phyloP scores from a whole-genome alignment of 1,284 basidiomycete genomes.

The Pisolithus thermaeus region DNA sequence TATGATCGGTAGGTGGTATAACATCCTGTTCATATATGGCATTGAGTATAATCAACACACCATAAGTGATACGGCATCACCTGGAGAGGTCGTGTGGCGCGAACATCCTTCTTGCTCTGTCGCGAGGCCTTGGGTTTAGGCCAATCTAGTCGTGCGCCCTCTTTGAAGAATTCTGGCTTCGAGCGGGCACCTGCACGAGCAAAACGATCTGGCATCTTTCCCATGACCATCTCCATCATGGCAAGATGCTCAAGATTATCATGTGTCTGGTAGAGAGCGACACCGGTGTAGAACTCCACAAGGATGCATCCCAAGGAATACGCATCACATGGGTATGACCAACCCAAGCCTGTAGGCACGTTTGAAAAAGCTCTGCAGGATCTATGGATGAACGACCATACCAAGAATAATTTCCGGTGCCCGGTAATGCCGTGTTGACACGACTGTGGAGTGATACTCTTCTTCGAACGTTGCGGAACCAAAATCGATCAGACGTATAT shows the following conservation, averaged over 20 bases:
- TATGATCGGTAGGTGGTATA: constrained; percentile 65
- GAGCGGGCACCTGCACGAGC: constrained; percentile 63
- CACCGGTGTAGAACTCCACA: constrained; percentile 97
- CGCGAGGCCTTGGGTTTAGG: constrained; percentile 83
- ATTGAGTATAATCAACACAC: constrained; percentile 8
- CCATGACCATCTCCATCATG: constrained; percentile 99
- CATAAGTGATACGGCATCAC: constrained; percentile 37
- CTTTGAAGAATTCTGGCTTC: constrained; percentile 92
- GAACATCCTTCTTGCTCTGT: constrained; percentile 92
- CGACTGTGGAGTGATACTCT: constrained; percentile 98
- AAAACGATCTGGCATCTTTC: constrained; percentile 89
- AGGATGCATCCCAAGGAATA: constrained; percentile 99
- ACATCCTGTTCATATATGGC: constrained; percentile 56
- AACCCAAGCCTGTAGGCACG: constrained; percentile 72
- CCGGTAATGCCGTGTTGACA: constrained; percentile 96
- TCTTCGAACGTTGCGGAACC: constrained; percentile 97
- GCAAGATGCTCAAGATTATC: constrained; percentile 99
- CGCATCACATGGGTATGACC: constrained; percentile 98
- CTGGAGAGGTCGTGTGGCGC: constrained; percentile 73
- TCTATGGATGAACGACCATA: constrained; percentile 33
- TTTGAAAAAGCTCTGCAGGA: background rate
- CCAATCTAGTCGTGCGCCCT: constrained; percentile 81
- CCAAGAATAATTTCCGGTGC: constrained; percentile 99
- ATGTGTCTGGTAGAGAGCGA: constrained; percentile 97
- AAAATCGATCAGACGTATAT: constrained; percentile 98